A percentile compares a stretch with the other conserved stretches of the same genome.
Conservation (phyloP, 225 moss, liverwort and hornwort genomes). For the Pseudisothecium myosuroides region DNA sequence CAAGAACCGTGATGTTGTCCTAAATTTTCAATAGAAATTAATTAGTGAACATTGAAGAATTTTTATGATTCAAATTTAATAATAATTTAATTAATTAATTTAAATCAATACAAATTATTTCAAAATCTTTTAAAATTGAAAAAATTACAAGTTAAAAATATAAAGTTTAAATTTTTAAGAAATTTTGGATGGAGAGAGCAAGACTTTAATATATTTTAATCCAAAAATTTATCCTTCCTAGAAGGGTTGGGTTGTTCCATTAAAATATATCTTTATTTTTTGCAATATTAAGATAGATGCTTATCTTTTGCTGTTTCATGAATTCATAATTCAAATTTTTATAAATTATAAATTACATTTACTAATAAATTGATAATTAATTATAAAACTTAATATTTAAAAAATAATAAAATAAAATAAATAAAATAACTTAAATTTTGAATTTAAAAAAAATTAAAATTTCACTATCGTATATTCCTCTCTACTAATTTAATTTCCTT, state of each 20-base stretch:
- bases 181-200: fast-evolving
- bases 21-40: not conserved
- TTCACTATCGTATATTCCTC: fast-evolving
- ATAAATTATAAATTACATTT: too few relatives aligned
- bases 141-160: not conserved
- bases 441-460: too few relatives aligned
- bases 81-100: too few relatives aligned
- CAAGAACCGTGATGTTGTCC: fast-evolving
- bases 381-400: not conserved
- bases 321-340: not conserved
- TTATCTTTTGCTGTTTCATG: not conserved
- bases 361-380: not conserved
- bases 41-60: fast-evolving
- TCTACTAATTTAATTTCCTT: not conserved
- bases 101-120: fast-evolving
- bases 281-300: not conserved
- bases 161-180: not conserved
- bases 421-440: too few relatives aligned
- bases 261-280: not conserved
- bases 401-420: too few relatives aligned
- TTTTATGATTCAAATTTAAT: not conserved
- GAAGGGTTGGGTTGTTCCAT: fast-evolving
- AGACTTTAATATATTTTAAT: too few relatives aligned
- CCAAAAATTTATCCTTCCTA: fast-evolving
- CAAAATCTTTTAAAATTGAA: not conserved